Evolutionary conservation across 805 yeast genomes (phyloP).

Genomic region (Metschnikowia similis): DNA sequence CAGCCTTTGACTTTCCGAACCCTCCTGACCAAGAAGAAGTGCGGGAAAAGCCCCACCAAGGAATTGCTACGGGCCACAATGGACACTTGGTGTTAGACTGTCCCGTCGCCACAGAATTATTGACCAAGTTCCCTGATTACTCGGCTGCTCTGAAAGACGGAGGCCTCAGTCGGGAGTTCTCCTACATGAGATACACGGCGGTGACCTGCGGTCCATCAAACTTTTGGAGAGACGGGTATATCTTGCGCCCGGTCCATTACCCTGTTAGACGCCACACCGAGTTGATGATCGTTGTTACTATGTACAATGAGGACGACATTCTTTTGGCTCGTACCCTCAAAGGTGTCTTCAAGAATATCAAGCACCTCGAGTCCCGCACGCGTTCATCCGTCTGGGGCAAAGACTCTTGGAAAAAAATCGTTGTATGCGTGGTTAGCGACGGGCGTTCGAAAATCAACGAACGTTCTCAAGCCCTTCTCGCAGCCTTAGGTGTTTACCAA

Average conservation of each 20-base stretch:
- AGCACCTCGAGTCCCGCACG: constrained; percentile 62
- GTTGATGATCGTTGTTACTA: constrained; percentile 57
- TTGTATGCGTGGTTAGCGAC: constrained; percentile 84
- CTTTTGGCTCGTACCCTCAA: constrained; percentile 79
- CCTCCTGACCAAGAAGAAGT: constrained; percentile 34
- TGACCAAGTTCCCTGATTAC: constrained; percentile 42
- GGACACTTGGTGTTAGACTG: constrained; percentile 87
- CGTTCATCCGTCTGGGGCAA: constrained; percentile 81
- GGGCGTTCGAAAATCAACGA: constrained; percentile 84
- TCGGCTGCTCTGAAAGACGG: constrained; percentile 31
- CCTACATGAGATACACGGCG: constrained; percentile 59
- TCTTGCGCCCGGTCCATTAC: constrained; percentile 52
- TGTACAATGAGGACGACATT: constrained; percentile 81
- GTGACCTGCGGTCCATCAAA: constrained; percentile 70
- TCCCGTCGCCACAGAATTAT: constrained; percentile 71
- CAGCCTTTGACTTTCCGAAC: constrained; percentile 31
- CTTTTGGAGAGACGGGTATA: constrained; percentile 52
- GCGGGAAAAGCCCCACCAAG: constrained; percentile 29
- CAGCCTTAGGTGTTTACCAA: constrained; percentile 87
- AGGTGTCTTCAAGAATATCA: constrained; percentile 82
- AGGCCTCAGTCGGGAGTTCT: constrained; percentile 49
- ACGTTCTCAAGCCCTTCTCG: constrained; percentile 71
- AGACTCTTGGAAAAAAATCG: constrained; percentile 92
- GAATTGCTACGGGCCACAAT: constrained; percentile 29
- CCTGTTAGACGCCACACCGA: constrained; percentile 53